Conservation (phyloP, 345 rosid genomes). For the Eucalyptus rudis region DNA sequence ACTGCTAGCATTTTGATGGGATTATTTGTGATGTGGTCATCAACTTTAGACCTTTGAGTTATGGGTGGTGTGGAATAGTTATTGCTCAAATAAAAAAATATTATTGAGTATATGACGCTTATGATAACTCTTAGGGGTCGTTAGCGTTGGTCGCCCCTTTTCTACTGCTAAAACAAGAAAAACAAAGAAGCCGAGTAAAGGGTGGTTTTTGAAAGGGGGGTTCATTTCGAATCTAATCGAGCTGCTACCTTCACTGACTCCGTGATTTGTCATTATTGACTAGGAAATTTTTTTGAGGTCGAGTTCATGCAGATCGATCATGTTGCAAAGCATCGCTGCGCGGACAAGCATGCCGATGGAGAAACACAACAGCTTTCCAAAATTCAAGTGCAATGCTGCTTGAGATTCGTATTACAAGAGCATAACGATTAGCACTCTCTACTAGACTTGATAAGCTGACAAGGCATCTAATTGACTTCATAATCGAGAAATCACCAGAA, state of each 20-base stretch:
- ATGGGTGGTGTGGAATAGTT: background rate
- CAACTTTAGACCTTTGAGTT: background rate
- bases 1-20: background rate
- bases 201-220: accelerated
- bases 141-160: background rate
- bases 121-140: background rate
- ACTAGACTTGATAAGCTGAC: background rate
- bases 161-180: background rate
- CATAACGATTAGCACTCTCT: background rate
- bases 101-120: background rate
- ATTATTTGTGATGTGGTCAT: background rate
- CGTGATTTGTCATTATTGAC: background rate
- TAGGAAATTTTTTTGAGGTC: background rate
- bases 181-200: background rate
- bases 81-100: background rate
- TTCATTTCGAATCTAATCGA: too few species aligned
- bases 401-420: background rate
- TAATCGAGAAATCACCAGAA: background rate
- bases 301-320: background rate
- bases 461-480: background rate
- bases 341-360: background rate
- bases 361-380: background rate
- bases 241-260: background rate
- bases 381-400: background rate
- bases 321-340: background rate